Conservation (phyloP, 345 rosid species). For the Turritis glabra region DNA sequence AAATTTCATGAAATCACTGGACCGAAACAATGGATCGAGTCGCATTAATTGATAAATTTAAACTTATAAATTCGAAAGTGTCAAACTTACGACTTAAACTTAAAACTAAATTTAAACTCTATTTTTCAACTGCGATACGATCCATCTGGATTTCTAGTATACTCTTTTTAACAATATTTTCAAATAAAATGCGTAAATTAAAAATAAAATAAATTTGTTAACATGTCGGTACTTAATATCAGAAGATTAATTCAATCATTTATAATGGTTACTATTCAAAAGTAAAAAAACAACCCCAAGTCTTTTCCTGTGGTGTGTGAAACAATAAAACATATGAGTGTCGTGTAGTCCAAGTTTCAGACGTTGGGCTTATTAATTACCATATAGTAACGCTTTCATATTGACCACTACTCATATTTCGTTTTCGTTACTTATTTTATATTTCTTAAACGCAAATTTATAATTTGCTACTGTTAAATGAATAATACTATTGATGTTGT, state of each 20-base stretch:
- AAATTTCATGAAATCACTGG: background rate
- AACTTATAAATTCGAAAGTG: background rate
- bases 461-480: background rate
- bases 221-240: background rate
- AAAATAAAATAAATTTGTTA: too few relatives aligned
- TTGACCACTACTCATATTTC: background rate
- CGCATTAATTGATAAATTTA: background rate
- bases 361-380: background rate
- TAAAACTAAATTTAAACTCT: background rate
- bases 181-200: background rate
- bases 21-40: background rate
- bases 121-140: background rate
- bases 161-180: background rate
- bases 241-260: background rate
- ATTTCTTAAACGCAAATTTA: background rate
- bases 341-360: constrained; percentile 18
- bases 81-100: background rate
- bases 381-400: background rate
- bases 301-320: background rate
- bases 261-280: background rate
- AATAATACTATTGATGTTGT: background rate
- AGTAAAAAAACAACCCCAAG: background rate
- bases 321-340: background rate
- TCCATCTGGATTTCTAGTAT: background rate
- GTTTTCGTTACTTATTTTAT: background rate